Evolutionary conservation across 2,329 filamentous ascomycete genomes (phyloP).

Genomic region (Thermothelomyces thermophilus): DNA sequence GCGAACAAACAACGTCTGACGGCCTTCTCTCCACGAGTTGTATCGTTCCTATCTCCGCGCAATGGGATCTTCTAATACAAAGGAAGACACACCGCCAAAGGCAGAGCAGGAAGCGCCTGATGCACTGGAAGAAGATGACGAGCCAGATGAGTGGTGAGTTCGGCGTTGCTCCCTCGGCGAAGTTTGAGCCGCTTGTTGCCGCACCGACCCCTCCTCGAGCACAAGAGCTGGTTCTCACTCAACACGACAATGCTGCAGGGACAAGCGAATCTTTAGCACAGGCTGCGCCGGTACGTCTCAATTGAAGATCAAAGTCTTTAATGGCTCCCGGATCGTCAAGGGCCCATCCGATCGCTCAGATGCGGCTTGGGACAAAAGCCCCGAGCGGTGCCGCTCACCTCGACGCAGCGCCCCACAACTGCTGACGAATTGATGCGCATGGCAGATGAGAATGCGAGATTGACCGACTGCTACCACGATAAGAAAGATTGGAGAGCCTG

Average conservation of each 20-base stretch:
- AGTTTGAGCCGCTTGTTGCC: background rate
- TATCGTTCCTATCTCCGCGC: background rate
- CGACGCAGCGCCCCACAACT: background rate
- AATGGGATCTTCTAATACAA: conserved; percentile 43
- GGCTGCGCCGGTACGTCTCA: conserved; percentile 68
- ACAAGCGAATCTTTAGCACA: conserved; percentile 95
- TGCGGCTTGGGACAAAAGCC: background rate
- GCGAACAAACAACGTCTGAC: background rate
- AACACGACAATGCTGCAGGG: conserved; percentile 52
- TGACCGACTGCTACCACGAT: conserved; percentile 94
- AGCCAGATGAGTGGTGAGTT: conserved; percentile 87
- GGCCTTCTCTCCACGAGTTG: background rate
- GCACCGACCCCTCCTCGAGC: background rate
- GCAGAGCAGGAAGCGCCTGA: conserved; percentile 21
- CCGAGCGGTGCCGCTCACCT: background rate
- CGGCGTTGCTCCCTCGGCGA: background rate
- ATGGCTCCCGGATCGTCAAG: background rate
- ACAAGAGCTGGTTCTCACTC: conserved; percentile 16
- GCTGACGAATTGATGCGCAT: conserved; percentile 3
- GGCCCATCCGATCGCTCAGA: background rate
- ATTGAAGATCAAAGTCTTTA: too few species aligned
- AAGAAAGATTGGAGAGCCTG: conserved; percentile 95
- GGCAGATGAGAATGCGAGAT: conserved; percentile 74
- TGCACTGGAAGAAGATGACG: conserved; percentile 60
- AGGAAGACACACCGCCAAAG: conserved; percentile 41